Base-by-base conservation (phyloP, 495 filamentous ascomycete genomes). In the Daldinia vernicosa region DNA sequence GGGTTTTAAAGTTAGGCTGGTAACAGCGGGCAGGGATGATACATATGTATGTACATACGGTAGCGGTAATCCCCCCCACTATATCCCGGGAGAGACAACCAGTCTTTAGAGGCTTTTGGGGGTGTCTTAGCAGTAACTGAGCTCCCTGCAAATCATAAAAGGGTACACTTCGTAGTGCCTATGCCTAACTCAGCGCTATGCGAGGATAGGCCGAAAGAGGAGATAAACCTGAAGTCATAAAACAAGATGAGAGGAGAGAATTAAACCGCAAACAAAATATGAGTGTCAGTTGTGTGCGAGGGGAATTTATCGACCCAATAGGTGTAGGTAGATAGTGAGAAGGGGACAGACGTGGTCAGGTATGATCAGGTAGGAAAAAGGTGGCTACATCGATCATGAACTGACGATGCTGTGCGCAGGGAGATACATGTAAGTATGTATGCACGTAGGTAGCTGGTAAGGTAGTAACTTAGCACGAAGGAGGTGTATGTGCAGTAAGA, bases 1-100 rank as follows among this genome's bases (percentile, higher is more conserved):
- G 51, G 71, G 67, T 58, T 55, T 74, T 75, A 62, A 68, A 67
- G 71, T 72, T 72, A 68, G 65, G 64, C 64, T 72, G 65, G 64
- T 68, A 70, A 59, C 53, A 74, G 27, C 33, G 39, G 47, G 30
- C 71, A 70, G 45, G 71, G 71, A 74, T 73, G 56, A 45, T 45
- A 60, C 56, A 43, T 60, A 60, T 24, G 33, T 58, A 26, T 22
- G 32, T 30, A 43, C 35, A 60, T 65, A 73, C 70, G 69, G 61
- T 69, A 69, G 66, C 40, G 56, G 66, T 66, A 73, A 73, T 60
- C 70, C 66, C 66, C 67, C 61, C 71, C 71, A 60, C 71, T 67
- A 60, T 63, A 37, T 45, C 30, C 63, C 53, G 54, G 19, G 47
- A 37, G 61, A 65, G 57, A 39, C 45, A 40, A 40, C 47, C 63